Percentiles rank a stretch among this genome's conserved stretches.
Conservation (phyloP, 805 yeast genomes). For the Metschnikowia cerradonensis region DNA sequence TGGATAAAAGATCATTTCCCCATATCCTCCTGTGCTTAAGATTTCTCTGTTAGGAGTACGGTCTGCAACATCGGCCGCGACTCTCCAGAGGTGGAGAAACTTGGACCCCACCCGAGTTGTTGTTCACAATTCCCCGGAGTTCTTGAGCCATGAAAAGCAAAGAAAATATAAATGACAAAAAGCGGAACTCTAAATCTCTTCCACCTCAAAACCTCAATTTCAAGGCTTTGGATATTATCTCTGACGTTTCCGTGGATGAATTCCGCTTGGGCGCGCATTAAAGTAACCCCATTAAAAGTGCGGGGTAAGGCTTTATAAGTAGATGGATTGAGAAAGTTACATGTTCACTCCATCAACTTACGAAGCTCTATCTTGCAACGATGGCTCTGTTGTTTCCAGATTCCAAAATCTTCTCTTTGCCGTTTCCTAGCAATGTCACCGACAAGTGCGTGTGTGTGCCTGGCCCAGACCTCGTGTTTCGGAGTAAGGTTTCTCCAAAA, state of each 20-base stretch:
- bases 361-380: slow-evolving; percentile 4
- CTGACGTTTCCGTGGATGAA: neutral
- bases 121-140: neutral
- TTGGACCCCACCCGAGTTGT: neutral
- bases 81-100: neutral
- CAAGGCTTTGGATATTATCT: neutral
- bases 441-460: neutral
- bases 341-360: neutral
- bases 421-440: slow-evolving; percentile 2
- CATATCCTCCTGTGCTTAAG: neutral
- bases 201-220: neutral
- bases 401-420: slow-evolving; percentile 3
- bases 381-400: slow-evolving; percentile 5
- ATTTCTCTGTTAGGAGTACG: neutral
- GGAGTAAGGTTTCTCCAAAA: slow-evolving; percentile 12
- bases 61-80: neutral
- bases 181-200: no score
- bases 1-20: neutral
- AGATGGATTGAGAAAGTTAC: neutral
- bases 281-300: neutral
- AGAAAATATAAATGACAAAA: no score
- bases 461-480: slow-evolving; percentile 7
- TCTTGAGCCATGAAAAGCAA: neutral
- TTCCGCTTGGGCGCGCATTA: neutral
- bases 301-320: slow-evolving; percentile 2